phyloP scores from a whole-genome alignment of 2,329 filamentous ascomycete genomes.

The Exophiala oligosperma region DNA sequence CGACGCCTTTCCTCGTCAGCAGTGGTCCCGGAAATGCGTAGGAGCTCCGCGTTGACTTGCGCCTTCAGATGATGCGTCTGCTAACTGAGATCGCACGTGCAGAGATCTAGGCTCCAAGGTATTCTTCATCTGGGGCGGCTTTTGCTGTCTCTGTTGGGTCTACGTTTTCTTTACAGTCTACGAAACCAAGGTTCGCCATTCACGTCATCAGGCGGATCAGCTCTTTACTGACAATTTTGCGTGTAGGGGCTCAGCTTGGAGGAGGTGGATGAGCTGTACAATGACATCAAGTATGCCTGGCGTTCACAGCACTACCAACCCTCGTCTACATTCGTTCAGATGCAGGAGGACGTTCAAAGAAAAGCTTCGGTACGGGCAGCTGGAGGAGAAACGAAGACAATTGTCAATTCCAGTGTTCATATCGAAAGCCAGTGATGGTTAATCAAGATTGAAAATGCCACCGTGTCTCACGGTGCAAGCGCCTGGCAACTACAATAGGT shows the following conservation, averaged over 20 bases:
- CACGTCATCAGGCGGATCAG: not conserved
- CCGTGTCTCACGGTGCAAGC: too few relatives aligned
- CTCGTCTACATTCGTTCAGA: too few relatives aligned
- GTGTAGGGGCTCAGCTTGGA: not conserved
- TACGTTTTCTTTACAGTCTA: constrained; percentile 74
- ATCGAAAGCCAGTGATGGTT: too few relatives aligned
- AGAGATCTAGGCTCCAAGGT: constrained; percentile 62
- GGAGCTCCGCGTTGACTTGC: constrained; percentile 56
- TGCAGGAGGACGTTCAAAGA: too few relatives aligned
- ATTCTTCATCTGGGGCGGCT: constrained; percentile 80
- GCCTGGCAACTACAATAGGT: too few relatives aligned
- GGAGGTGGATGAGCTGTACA: not conserved
- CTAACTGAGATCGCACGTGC: too few relatives aligned
- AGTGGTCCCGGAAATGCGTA: constrained; percentile 61
- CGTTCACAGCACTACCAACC: not conserved
- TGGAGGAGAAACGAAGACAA: too few relatives aligned
- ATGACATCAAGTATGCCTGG: not conserved
- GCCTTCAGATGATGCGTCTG: constrained; percentile 48
- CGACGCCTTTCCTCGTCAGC: not conserved
- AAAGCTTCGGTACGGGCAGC: too few relatives aligned
- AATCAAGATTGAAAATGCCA: too few relatives aligned
- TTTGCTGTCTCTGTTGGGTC: constrained; percentile 68
- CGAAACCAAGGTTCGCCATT: constrained; percentile 62
- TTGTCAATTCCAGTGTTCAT: too few relatives aligned
- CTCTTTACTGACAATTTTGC: not conserved